phyloP scores from a whole-genome alignment of 192 early-diverging fungal genomes.

The Coemansia sp. region DNA sequence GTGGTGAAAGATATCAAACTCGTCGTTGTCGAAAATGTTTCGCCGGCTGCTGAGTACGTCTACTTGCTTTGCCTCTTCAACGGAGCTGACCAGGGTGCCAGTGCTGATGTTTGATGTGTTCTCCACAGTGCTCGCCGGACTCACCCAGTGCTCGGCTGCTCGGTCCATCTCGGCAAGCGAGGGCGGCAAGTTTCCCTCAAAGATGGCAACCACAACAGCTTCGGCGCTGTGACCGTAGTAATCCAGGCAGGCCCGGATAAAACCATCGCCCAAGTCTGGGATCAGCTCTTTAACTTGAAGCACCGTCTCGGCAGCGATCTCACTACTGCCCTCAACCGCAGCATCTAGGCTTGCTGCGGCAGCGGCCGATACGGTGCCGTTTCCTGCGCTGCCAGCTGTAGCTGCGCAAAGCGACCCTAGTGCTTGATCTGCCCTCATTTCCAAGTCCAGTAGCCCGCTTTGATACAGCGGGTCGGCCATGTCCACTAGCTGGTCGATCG shows the following conservation, averaged over 20 bases:
- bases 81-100: not conserved
- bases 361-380: not conserved
- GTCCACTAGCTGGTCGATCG: constrained; percentile 70
- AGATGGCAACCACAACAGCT: constrained; percentile 73
- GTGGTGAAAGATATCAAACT: constrained; percentile 86
- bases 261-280: constrained; percentile 87
- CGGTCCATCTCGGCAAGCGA: constrained; percentile 70
- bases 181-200: constrained; percentile 77
- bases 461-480: constrained; percentile 58
- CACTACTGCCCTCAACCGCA: not conserved
- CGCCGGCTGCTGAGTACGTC: constrained; percentile 61
- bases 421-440: constrained; percentile 23
- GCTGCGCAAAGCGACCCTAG: constrained; percentile 2
- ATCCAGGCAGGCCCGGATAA: constrained; percentile 84
- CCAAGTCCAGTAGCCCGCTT: constrained; percentile 13
- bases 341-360: not conserved
- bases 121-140: not conserved
- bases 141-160: constrained; percentile 26
- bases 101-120: not conserved
- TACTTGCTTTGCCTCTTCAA: not conserved
- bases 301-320: constrained; percentile 64
- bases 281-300: constrained; percentile 87
- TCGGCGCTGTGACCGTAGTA: constrained; percentile 71
- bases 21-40: constrained; percentile 93
- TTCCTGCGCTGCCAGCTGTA: constrained; percentile 7